Base-by-base conservation (phyloP, 805 yeast species). In the Myxozyma monticola region DNA sequence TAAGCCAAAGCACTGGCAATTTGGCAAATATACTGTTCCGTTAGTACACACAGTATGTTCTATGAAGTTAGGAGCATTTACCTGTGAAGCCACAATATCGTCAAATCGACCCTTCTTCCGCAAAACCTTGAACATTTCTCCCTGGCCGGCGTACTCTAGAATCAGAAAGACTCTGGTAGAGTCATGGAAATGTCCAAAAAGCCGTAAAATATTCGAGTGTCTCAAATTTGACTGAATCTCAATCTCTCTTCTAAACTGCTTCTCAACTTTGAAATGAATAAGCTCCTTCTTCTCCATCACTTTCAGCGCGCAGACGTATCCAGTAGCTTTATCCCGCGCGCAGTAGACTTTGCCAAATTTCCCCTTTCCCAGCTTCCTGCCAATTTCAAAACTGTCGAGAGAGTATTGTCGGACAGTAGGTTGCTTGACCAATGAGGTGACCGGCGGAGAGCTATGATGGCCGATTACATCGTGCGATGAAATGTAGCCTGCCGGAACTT, bases 301-400 rank as follows among this genome's bases (percentile, higher is more conserved):
- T 65, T 93, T 91, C 61, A 91, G 70, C 0, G 99, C 99, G 66
- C 95, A 87, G 1, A 91, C 75, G 64, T 79, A 86, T 1, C 95
- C 95, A 0, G 88, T 77, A 30, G 70, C 62, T 57, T 78, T 82
- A 65, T 89, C 96, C 48, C 77, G 76, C 7, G 85, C 97, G 64
- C 96, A 86, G 68, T 88, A 90, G 0, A 93, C 98, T 61, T 80
- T 82, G 7, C 99, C 99, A 62, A 90, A 83, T 66, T 89, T 88
- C 5, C 99, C 99, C 64, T 87, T 88, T 0, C 98, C 99, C 42
- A 91, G 74, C 49, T 84, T 82, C 46, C 83, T 78, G 15, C 97
- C 98, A 37, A 91, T 76, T 60, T 89, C 96, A 68, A 91, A 91
- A 63, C 87, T 93, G 25, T 72, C 68, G 20, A 82, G 67, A 0